Evolutionary conservation across 1,284 basidiomycete genomes (phyloP).

Genomic region (Papiliotrema flavescens): DNA sequence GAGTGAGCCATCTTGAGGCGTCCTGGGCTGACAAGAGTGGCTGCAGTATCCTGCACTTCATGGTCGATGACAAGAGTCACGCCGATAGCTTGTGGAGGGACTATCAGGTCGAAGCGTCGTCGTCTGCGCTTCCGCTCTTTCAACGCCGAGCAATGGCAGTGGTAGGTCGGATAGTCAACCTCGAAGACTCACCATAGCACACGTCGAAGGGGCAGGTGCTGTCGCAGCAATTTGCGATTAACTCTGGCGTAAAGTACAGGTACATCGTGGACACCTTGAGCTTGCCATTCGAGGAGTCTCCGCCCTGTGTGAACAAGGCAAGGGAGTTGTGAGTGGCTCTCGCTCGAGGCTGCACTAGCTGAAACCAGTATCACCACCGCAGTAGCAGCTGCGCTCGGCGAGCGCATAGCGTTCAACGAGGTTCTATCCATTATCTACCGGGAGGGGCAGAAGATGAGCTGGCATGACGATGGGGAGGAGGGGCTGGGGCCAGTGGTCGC

Average conservation of each 20-base stretch:
- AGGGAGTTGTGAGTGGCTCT: constrained; percentile 25
- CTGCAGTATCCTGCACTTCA: constrained; percentile 34
- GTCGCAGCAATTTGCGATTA: constrained; percentile 44
- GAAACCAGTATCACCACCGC: constrained; percentile 16
- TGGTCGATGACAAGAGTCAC: constrained; percentile 3
- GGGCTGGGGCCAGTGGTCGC: constrained; percentile 43
- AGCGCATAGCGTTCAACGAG: constrained; percentile 36
- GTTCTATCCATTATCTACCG: constrained; percentile 42
- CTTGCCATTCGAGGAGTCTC: constrained; percentile 33
- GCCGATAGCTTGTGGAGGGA: constrained; percentile 27
- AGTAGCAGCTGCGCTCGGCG: constrained; percentile 17
- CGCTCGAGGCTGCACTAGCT: background rate
- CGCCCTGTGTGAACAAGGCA: constrained; percentile 30
- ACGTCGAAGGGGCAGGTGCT: constrained; percentile 26
- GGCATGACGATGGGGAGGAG: constrained; percentile 46
- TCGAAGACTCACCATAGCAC: background rate
- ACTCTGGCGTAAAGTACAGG: constrained; percentile 43
- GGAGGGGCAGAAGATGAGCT: constrained; percentile 46
- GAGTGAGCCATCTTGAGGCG: background rate
- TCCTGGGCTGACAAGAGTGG: background rate
- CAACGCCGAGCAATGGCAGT: constrained; percentile 31
- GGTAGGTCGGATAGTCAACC: constrained; percentile 4
- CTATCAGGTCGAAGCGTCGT: constrained; percentile 33
- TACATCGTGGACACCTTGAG: constrained; percentile 40
- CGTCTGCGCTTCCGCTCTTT: constrained; percentile 24